These are phyloP conservation scores for Yarrowia yakushimensis DNA, from an alignment of 805 yeast genomes.

Conservation along the genomic window DNA sequence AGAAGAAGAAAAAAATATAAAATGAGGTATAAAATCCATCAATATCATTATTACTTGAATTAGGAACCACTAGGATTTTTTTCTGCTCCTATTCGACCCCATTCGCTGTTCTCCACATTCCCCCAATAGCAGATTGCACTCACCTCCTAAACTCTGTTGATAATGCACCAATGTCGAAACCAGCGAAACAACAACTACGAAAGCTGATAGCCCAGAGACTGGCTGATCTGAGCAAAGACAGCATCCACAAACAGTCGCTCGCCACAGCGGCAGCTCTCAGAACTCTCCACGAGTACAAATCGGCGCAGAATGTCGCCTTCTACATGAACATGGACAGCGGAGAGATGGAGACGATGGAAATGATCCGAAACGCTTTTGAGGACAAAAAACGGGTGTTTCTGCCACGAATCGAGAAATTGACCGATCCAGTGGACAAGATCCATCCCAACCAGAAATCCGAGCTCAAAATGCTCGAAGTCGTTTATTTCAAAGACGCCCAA, in stretches of 20 bases:
- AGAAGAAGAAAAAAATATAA: too few species aligned
- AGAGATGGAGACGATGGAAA: constrained; percentile 59
- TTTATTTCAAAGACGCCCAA: constrained; percentile 43
- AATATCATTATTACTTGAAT: too few species aligned
- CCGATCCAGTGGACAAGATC: neutral
- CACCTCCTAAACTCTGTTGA: neutral
- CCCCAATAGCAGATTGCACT: too few species aligned
- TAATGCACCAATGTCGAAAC: neutral
- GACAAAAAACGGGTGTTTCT: constrained; percentile 39
- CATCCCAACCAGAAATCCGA: constrained; percentile 38
- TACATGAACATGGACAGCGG: constrained; percentile 73
- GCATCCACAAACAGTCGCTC: neutral
- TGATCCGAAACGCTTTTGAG: constrained; percentile 53
- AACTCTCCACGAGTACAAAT: constrained; percentile 41
- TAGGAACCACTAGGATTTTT: too few species aligned
- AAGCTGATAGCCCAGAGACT: neutral
- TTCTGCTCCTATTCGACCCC: too few species aligned
- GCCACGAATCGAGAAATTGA: constrained; percentile 47
- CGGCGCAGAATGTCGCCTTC: constrained; percentile 54
- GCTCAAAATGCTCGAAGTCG: constrained; percentile 57
- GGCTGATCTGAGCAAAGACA: neutral
- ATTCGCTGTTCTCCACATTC: too few species aligned
- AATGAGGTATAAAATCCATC: too few species aligned
- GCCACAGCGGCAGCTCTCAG: constrained; percentile 29
- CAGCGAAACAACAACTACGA: constrained; percentile 10